Evolutionary conservation across 257 asterid genomes (phyloP).

Genomic region (Solanum rostratum): DNA sequence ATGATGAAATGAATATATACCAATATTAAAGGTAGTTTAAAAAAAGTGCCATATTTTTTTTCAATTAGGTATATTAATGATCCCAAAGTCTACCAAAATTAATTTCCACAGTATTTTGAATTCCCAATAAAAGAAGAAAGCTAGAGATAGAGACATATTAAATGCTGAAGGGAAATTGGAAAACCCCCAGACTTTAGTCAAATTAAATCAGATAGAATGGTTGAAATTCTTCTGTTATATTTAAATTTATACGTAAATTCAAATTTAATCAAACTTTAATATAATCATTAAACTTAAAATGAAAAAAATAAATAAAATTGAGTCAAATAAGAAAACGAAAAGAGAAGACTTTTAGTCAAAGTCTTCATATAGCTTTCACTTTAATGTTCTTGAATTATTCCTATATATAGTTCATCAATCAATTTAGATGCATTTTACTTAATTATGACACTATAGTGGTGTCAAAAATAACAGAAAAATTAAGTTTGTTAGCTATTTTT

Average conservation of each 20-base stretch:
- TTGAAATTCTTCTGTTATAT: fast-evolving
- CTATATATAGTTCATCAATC: neutral
- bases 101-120: neutral
- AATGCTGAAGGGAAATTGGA: neutral
- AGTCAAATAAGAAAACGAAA: too few relatives aligned
- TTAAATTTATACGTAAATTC: too few relatives aligned
- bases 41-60: too few relatives aligned
- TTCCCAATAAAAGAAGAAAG: neutral
- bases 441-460: neutral
- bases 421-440: neutral
- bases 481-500: neutral
- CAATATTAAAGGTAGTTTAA: too few relatives aligned
- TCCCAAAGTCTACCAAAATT: neutral
- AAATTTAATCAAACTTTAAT: too few relatives aligned
- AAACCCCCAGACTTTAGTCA: neutral
- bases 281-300: too few relatives aligned
- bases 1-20: too few relatives aligned
- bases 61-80: too few relatives aligned
- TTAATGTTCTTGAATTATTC: neutral
- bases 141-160: neutral
- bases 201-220: neutral
- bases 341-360: neutral
- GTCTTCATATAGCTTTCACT: neutral
- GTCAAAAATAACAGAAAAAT: neutral
- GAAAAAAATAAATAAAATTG: too few relatives aligned